A percentile compares a stretch with the other conserved stretches of the same genome.
These are phyloP conservation scores for Picochlorum sp. DNA, from an alignment of 139 green algal species.

Conservation along the genomic window DNA sequence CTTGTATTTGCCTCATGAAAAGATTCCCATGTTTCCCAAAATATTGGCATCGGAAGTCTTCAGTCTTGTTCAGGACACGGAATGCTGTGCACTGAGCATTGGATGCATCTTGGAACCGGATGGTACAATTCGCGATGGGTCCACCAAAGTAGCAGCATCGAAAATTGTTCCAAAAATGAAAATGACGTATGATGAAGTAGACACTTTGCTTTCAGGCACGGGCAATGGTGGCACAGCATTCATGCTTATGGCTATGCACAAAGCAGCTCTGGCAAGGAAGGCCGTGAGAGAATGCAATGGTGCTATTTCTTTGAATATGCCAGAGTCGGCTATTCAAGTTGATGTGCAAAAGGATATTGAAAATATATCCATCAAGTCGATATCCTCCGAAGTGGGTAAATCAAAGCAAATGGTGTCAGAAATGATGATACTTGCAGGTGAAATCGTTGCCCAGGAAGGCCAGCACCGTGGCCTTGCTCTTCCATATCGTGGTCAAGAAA, in stretches of 20 bases:
- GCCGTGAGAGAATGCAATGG: conserved; percentile 33
- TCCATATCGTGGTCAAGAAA: conserved; percentile 55
- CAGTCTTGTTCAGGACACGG: conserved; percentile 36
- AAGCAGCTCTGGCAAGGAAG: conserved; percentile 22
- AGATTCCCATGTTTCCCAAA: conserved; percentile 74
- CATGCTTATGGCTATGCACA: not conserved
- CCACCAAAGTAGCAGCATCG: conserved; percentile 29
- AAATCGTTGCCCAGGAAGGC: not conserved
- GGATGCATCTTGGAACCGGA: conserved; percentile 36
- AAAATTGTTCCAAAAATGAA: conserved; percentile 34
- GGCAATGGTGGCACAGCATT: not conserved
- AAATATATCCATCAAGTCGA: not conserved
- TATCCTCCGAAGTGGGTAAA: not conserved
- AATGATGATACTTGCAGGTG: conserved; percentile 66
- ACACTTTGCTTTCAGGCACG: conserved; percentile 40
- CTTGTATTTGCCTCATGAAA: conserved; percentile 71
- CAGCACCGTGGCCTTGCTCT: conserved; percentile 36
- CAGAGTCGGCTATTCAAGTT: conserved; percentile 43
- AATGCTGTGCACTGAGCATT: conserved; percentile 41
- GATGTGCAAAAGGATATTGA: not conserved
- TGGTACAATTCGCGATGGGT: conserved; percentile 29
- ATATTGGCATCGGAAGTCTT: conserved; percentile 64
- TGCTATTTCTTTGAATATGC: conserved; percentile 45
- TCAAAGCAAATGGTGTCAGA: conserved; percentile 47
- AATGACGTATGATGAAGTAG: conserved; percentile 66